Conservation (phyloP, 2,329 filamentous ascomycete genomes). For the Thielaviopsis ethacetica region DNA sequence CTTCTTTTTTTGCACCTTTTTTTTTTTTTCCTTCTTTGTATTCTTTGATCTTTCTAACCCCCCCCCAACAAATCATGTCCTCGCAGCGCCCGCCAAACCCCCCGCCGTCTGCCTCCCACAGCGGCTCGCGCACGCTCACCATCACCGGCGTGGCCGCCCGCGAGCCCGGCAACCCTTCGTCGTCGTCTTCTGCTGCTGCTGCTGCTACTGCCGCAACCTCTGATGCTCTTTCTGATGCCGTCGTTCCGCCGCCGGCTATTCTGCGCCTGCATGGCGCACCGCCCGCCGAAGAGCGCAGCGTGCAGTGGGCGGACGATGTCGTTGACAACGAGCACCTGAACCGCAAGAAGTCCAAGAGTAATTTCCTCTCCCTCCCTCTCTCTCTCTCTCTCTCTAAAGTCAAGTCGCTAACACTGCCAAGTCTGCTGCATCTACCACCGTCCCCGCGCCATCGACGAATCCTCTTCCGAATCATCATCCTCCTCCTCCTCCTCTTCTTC, state of each 20-base stretch:
- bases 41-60: neutral
- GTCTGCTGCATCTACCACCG: conserved; percentile 99
- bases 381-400: neutral
- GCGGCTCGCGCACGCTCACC: conserved; percentile 4
- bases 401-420: conserved; percentile 20
- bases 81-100: conserved; percentile 1
- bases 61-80: neutral
- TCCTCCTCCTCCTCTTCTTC: conserved; percentile 34
- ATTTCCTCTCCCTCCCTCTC: neutral
- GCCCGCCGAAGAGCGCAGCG: conserved; percentile 36
- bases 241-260: conserved; percentile 17
- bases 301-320: conserved; percentile 86
- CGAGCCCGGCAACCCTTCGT: neutral
- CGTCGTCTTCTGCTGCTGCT: neutral
- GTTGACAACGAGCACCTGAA: conserved; percentile 92
- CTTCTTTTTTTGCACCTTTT: neutral
- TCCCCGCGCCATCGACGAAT: conserved; percentile 66
- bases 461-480: conserved; percentile 39
- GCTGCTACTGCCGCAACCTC: neutral
- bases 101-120: neutral
- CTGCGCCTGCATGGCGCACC: conserved; percentile 37
- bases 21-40: neutral
- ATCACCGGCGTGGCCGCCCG: neutral
- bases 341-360: conserved; percentile 88
- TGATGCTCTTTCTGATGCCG: too few relatives aligned